These are phyloP conservation scores for Erysiphe pulchra DNA, from an alignment of 2,329 filamentous ascomycete species.

Conservation along the genomic window DNA sequence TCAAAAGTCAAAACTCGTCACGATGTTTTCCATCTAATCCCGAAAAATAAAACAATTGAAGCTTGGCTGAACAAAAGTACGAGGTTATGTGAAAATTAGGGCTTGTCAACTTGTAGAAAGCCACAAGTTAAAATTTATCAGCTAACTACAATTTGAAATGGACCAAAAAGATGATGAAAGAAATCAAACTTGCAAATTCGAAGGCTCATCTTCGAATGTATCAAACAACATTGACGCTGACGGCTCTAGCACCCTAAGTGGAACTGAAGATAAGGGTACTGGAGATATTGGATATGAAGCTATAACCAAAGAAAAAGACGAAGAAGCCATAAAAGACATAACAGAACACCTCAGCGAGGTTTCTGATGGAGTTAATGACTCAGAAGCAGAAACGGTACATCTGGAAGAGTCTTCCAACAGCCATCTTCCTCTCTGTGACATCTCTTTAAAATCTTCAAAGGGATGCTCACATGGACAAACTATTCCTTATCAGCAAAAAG, in stretches of 20 bases:
- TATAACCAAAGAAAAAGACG: constrained; percentile 6
- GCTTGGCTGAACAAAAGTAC: too few species aligned
- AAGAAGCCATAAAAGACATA: constrained; percentile 12
- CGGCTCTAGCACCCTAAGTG: constrained; percentile 75
- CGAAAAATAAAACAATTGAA: too few species aligned
- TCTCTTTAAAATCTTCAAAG: constrained; percentile 28
- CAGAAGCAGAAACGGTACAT: constrained; percentile 85
- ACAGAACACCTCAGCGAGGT: constrained; percentile 10
- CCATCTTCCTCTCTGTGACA: constrained; percentile 29
- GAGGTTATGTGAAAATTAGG: too few species aligned
- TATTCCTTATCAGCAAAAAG: constrained; percentile 51
- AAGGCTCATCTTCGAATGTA: not conserved
- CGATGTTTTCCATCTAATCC: too few species aligned
- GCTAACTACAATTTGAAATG: too few species aligned
- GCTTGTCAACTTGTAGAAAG: too few species aligned
- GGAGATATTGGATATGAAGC: constrained; percentile 30
- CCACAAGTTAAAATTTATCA: too few species aligned
- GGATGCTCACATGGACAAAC: constrained; percentile 34
- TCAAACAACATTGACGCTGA: constrained; percentile 28
- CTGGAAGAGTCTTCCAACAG: constrained; percentile 68
- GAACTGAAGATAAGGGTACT: constrained; percentile 58
- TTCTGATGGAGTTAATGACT: constrained; percentile 33
- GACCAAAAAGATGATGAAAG: too few species aligned
- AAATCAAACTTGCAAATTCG: too few species aligned
- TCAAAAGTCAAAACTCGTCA: too few species aligned